Conservation (phyloP, 768 basidiomycete genomes). For the Naematelia encephala region DNA sequence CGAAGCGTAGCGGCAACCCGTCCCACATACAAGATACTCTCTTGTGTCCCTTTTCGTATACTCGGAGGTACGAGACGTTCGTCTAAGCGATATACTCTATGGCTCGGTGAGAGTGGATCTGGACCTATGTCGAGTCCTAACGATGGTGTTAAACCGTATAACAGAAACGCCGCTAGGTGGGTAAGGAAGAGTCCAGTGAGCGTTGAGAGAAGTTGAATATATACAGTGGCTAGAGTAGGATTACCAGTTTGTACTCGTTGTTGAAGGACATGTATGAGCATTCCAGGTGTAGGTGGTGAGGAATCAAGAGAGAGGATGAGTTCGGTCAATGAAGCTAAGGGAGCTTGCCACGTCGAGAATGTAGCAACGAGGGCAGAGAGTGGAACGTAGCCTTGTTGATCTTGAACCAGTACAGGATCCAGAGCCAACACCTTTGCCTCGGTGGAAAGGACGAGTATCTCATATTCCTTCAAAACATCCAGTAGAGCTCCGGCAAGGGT, state of each 20-base stretch:
- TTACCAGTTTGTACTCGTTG: slow-evolving; percentile 72
- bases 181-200: slow-evolving; percentile 80
- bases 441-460: slow-evolving; percentile 70
- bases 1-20: slow-evolving; percentile 81
- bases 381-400: slow-evolving; percentile 72
- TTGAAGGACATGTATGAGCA: slow-evolving; percentile 73
- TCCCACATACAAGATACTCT: slow-evolving; percentile 82
- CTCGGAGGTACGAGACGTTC: slow-evolving; percentile 71
- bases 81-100: slow-evolving; percentile 58
- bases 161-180: slow-evolving; percentile 74
- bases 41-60: slow-evolving; percentile 66
- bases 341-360: slow-evolving; percentile 85
- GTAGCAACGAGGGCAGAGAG: slow-evolving; percentile 76
- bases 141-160: slow-evolving; percentile 62
- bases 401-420: slow-evolving; percentile 73
- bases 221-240: slow-evolving; percentile 67
- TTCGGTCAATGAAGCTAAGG: slow-evolving; percentile 66
- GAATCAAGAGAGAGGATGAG: slow-evolving; percentile 52
- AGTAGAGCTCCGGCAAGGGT: slow-evolving; percentile 71
- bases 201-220: slow-evolving; percentile 66
- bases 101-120: slow-evolving; percentile 64
- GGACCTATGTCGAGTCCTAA: slow-evolving; percentile 42
- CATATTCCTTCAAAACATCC: slow-evolving; percentile 75
- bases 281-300: slow-evolving; percentile 58
- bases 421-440: slow-evolving; percentile 73